These are phyloP conservation scores for Thozetella sp. DNA, from an alignment of 495 filamentous ascomycete genomes.

Conservation along the genomic window DNA sequence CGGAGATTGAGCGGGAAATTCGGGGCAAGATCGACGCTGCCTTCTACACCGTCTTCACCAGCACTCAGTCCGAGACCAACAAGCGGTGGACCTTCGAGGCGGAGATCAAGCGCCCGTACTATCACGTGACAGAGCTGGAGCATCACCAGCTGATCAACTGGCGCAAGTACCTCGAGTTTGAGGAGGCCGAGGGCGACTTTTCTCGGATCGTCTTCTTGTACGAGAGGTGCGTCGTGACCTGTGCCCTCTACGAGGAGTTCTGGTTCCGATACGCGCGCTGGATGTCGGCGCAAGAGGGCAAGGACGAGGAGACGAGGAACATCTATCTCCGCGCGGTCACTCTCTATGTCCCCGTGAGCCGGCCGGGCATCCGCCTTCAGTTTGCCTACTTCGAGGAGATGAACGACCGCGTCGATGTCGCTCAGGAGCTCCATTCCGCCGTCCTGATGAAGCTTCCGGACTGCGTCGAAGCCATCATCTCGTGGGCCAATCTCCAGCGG, in stretches of 20 bases:
- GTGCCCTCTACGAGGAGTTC: constrained; percentile 95
- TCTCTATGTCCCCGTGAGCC: constrained; percentile 81
- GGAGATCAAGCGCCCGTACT: constrained; percentile 95
- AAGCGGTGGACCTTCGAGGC: constrained; percentile 96
- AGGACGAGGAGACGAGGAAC: constrained; percentile 89
- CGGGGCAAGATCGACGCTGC: constrained; percentile 76
- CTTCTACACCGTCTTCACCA: constrained; percentile 79
- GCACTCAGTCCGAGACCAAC: constrained; percentile 84
- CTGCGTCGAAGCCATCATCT: constrained; percentile 84
- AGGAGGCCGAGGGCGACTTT: constrained; percentile 84
- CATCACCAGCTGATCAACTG: constrained; percentile 87
- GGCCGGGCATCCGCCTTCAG: constrained; percentile 79
- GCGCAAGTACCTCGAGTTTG: constrained; percentile 96
- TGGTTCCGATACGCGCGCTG: constrained; percentile 97
- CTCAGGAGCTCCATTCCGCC: constrained; percentile 80
- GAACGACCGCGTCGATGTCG: constrained; percentile 71
- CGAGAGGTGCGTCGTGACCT: constrained; percentile 90
- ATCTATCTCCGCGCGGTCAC: constrained; percentile 89
- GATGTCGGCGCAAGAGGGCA: constrained; percentile 82
- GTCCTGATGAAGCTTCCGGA: constrained; percentile 69
- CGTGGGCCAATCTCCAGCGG: constrained; percentile 85
- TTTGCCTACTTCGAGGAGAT: constrained; percentile 96
- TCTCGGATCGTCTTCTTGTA: constrained; percentile 80
- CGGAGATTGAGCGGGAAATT: constrained; percentile 84
- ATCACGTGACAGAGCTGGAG: constrained; percentile 92